phyloP scores from a whole-genome alignment of 495 filamentous ascomycete species.

The Monascus purpureus region DNA sequence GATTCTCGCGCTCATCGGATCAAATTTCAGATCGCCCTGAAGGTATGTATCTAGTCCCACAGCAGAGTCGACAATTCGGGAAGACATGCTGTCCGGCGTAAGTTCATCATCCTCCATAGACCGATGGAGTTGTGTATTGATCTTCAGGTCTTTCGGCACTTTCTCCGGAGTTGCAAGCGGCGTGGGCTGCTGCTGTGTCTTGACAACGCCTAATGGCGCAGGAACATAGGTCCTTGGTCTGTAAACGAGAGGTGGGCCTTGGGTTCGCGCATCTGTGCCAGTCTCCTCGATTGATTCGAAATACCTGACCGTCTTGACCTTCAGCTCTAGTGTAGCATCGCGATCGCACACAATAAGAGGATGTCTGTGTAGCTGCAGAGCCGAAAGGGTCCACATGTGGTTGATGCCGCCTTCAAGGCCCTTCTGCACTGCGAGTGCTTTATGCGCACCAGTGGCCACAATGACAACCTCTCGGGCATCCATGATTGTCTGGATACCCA shows the following conservation, averaged over 20 bases:
- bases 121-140: slow-evolving; percentile 28
- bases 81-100: slow-evolving; percentile 55
- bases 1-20: slow-evolving; percentile 28
- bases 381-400: slow-evolving; percentile 82
- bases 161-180: slow-evolving; percentile 16
- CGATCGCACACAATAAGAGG: slow-evolving; percentile 74
- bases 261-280: slow-evolving; percentile 38
- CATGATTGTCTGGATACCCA: slow-evolving; percentile 76
- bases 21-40: slow-evolving; percentile 27
- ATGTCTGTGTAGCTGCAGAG: slow-evolving; percentile 65
- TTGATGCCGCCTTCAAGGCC: slow-evolving; percentile 74
- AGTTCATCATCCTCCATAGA: slow-evolving; percentile 38
- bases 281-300: slow-evolving; percentile 50
- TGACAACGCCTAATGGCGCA: slow-evolving; percentile 18
- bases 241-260: slow-evolving; percentile 40
- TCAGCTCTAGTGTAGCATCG: slow-evolving; percentile 69
- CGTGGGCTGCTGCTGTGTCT: slow-evolving; percentile 12
- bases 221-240: slow-evolving; percentile 26
- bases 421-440: slow-evolving; percentile 65
- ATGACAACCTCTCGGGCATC: slow-evolving; percentile 73
- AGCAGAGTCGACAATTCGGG: slow-evolving; percentile 42
- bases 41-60: slow-evolving; percentile 30
- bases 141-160: slow-evolving; percentile 28
- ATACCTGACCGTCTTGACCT: slow-evolving; percentile 73
- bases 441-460: slow-evolving; percentile 68